Conservation (phyloP, 306 rosid species). For the Lathyrus aphaca region DNA sequence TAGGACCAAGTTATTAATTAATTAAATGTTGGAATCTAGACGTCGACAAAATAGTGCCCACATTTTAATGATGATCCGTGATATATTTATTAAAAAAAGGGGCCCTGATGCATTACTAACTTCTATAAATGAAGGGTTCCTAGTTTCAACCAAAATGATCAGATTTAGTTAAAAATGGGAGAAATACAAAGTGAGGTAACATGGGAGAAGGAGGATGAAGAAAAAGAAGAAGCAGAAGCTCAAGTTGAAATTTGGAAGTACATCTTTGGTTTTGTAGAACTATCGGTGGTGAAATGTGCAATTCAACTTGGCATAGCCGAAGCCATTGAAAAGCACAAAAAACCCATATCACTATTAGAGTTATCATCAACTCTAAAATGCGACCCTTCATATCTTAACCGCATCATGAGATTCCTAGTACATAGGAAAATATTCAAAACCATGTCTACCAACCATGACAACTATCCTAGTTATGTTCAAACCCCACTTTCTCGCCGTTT, state of each 20-base stretch:
- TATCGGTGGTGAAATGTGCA: slow-evolving; percentile 66
- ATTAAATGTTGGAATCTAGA: too few relatives aligned
- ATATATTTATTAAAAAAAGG: too few relatives aligned
- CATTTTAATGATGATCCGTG: too few relatives aligned
- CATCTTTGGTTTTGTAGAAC: slow-evolving; percentile 60
- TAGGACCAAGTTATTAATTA: too few relatives aligned
- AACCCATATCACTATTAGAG: slow-evolving; percentile 56
- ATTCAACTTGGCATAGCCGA: slow-evolving; percentile 73
- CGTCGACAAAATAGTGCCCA: too few relatives aligned
- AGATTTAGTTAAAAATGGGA: slow-evolving; percentile 18
- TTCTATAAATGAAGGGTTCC: slow-evolving; percentile 26
- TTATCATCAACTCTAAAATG: slow-evolving; percentile 53
- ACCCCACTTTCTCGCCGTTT: slow-evolving; percentile 50
- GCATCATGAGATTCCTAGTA: slow-evolving; percentile 61
- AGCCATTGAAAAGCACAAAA: slow-evolving; percentile 54
- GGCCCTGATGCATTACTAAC: background rate
- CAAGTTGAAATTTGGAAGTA: slow-evolving; percentile 49
- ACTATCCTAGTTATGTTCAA: slow-evolving; percentile 20
- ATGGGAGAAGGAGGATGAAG: slow-evolving; percentile 29
- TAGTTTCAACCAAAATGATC: slow-evolving; percentile 4
- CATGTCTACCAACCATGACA: background rate
- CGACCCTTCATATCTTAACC: slow-evolving; percentile 41
- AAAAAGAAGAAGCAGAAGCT: slow-evolving; percentile 42
- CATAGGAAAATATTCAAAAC: slow-evolving; percentile 55
- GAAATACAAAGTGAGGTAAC: slow-evolving; percentile 27